Evolutionary conservation across 306 rosid genomes (phyloP).

Genomic region (Senna siamea): DNA sequence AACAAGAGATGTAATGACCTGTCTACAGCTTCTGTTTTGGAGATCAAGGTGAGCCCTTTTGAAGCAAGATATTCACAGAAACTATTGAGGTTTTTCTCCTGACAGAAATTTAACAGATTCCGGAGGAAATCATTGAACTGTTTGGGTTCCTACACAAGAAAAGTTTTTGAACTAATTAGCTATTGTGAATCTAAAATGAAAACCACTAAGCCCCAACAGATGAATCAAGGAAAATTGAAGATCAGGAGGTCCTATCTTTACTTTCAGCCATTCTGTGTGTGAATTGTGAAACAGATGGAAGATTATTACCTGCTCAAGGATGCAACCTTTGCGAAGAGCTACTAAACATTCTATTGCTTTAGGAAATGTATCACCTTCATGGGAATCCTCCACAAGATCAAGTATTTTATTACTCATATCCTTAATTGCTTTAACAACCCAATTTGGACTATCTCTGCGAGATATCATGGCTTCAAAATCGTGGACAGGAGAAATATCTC

Average conservation of each 20-base stretch:
- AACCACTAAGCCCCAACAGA: conserved; percentile 20
- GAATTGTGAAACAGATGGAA: neutral
- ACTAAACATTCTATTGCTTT: conserved; percentile 66
- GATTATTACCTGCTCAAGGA: conserved; percentile 72
- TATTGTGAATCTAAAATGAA: conserved; percentile 19
- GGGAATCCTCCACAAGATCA: conserved; percentile 68
- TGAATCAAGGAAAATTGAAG: conserved; percentile 26
- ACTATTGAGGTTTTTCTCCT: conserved; percentile 52
- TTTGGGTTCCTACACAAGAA: conserved; percentile 74
- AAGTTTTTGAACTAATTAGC: conserved; percentile 13
- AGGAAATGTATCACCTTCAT: conserved; percentile 66
- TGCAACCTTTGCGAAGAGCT: conserved; percentile 86
- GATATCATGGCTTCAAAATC: conserved; percentile 89
- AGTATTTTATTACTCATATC: conserved; percentile 70
- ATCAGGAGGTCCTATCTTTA: neutral
- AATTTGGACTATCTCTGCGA: conserved; percentile 71
- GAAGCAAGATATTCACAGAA: conserved; percentile 71
- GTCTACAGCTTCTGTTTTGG: conserved; percentile 80
- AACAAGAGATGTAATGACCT: conserved; percentile 49
- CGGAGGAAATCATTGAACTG: conserved; percentile 76
- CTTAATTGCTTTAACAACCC: conserved; percentile 74
- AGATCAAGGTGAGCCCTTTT: conserved; percentile 63
- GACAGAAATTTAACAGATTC: conserved; percentile 64
- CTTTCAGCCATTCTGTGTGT: neutral
- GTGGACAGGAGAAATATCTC: conserved; percentile 67